phyloP scores from a whole-genome alignment of 2,329 filamentous ascomycete genomes.

The Rhinocladiella similis region DNA sequence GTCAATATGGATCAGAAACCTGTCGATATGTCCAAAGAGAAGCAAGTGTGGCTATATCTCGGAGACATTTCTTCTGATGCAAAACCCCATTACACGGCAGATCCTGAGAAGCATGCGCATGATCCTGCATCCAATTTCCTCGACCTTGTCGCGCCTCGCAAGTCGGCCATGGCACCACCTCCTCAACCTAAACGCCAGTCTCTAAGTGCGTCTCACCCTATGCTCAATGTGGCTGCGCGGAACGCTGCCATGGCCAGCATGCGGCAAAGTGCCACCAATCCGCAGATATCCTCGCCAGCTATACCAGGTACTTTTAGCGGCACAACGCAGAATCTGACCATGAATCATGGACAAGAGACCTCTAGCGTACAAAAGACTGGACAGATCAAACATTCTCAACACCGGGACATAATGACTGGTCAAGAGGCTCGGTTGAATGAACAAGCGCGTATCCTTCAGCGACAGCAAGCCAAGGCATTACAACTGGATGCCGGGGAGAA shows the following conservation, averaged over 20 bases:
- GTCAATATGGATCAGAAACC: constrained; percentile 63
- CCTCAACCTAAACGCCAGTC: constrained; percentile 31
- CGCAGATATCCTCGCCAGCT: constrained; percentile 1
- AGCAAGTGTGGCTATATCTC: constrained; percentile 87
- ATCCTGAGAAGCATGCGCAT: constrained; percentile 55
- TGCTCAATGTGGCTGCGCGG: constrained; percentile 21
- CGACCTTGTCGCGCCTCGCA: constrained; percentile 42
- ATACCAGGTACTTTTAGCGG: constrained; percentile 21
- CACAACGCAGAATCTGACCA: constrained; percentile 23
- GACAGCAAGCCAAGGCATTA: constrained; percentile 26
- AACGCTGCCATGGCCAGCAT: constrained; percentile 24
- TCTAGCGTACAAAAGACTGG: constrained; percentile 9
- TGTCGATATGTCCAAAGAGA: constrained; percentile 69
- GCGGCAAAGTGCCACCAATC: constrained; percentile 10
- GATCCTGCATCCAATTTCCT: constrained; percentile 53
- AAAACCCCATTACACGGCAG: constrained; percentile 85
- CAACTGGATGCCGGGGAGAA: constrained; percentile 19
- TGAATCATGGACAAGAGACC: constrained; percentile 18
- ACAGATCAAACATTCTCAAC: constrained; percentile 23
- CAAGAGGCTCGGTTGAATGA: constrained; percentile 30
- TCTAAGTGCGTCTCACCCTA: constrained; percentile 24
- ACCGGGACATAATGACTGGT: constrained; percentile 23
- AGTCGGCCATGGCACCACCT: constrained; percentile 28
- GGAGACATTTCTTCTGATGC: constrained; percentile 84
- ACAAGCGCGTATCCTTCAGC: constrained; percentile 30